Evolutionary conservation across 1,284 basidiomycete genomes (phyloP), one percentile per base, ranked within the genome.

Genomic region (Neotropicomus parvogracilis): DNA sequence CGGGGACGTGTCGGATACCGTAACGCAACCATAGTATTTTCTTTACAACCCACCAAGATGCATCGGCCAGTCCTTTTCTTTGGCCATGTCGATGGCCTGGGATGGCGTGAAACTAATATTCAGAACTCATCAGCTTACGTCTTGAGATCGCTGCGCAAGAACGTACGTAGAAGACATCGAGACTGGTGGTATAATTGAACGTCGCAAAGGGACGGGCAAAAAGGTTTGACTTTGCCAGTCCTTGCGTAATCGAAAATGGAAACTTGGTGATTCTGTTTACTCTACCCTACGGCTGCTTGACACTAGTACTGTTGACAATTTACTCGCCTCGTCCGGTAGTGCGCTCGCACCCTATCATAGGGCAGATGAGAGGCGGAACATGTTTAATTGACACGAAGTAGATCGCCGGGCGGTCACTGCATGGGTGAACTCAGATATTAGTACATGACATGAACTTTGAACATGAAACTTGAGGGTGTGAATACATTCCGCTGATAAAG

Each of bases 31-130:
- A 37, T 33, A 12, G 26, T 37, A 20, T 10, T 16, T n/a, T n/a
- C n/a, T n/a, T n/a, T n/a, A 21, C 35, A 20, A 61, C 73, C 28
- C 45, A 81, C 84, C 85, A 20, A 88, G 69, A 56, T 75, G 76
- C 49, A 78, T 68, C 31, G 82, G 68, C 85, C 85, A 88, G 53
- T 85, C 81, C 56, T 72, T 78, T 61, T 87, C 83, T 55, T 82
- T 85, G 55, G 75, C 66, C 68, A 73, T 68, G 59, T 85, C 80
- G 40, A 85, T 59, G 16, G 63, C 64, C 46, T 73, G 63, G 31
- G 76, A 72, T 38, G 78, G 78, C n/a, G 76, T 83, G 59, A 80
- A 85, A 28, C 83, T 86, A 51, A 3, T 37, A 48, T 40, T n/a
- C 11, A 19, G 48, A 27, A n/a, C 17, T 5, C 14, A 37, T 62